Base-by-base conservation (phyloP, 1,139 yeast species). In the Pichia sp. region DNA sequence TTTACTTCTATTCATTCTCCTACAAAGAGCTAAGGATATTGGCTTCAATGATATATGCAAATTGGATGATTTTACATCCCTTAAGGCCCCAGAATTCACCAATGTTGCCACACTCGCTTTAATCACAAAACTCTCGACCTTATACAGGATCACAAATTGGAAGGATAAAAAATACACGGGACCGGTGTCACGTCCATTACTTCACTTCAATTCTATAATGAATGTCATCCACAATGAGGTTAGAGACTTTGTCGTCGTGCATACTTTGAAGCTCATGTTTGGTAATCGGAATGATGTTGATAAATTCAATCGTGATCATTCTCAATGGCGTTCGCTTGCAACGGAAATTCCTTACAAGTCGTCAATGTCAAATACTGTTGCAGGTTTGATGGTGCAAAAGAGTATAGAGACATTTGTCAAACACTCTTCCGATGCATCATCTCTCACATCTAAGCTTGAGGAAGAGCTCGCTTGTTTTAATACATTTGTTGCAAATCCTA, bases 201-300 rank as follows among this genome's bases (percentile, higher is more conserved):
- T 49, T 39, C 62, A 44, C 29, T 83, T 81, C 54, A 72, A 91
- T 52, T 79, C 87, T 13, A 77, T 78, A 40, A 57, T 80, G 34
- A 69, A 75, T 40, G 72, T 73, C 35, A 60, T 82, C 33, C 67
- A 69, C 25, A 59, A 59, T 15, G 67, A 68, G 33, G 56, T 77
- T 30, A 69, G 75, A 39, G 77, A 77, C 46, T 59, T 78, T 12
- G 56, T 77, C 29, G 84, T 78, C 49, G 69, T 67, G 35, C 70
- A 62, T 41, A 56, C 67, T 45, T 71, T 66, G 55, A 75, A 76
- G 33, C 67, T 68, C 38, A 69, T 69, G 55, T 66, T 66, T 48
- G 29, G 41, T 22, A 75, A 66, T 59, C 75, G 66, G 55, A 85
- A 66, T 57, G 77, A 57, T 35, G 62, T 66, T 26, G 60, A 65